A percentile compares a stretch with the other conserved stretches of the same genome.
Evolutionary conservation across 2,329 filamentous ascomycete species (phyloP).

Genomic region (Chrysoporthe austroafricana): DNA sequence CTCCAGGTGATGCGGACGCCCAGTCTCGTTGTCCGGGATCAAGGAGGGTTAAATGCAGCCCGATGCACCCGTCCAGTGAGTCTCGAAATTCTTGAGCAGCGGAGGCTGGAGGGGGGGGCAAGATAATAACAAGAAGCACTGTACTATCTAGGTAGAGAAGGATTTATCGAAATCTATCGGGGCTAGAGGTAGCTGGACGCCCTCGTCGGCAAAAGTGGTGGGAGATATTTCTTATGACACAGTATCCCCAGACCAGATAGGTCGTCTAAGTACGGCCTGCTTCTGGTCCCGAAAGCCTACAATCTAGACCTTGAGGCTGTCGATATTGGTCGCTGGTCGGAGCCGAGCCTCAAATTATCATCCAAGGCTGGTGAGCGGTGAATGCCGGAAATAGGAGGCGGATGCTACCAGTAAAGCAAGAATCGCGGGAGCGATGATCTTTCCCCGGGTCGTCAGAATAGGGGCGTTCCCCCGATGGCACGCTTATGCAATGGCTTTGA

Average conservation of each 20-base stretch:
- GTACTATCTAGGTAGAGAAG: too few relatives aligned
- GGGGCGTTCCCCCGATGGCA: not conserved
- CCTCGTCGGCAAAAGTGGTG: not conserved
- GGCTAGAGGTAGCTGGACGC: not conserved
- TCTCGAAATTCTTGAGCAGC: too few relatives aligned
- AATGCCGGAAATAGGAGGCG: conserved; percentile 8
- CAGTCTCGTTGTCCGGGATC: not conserved
- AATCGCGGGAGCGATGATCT: conserved; percentile 5
- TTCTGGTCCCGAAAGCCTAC: not conserved
- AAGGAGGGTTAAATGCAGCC: too few relatives aligned
- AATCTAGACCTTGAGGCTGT: not conserved
- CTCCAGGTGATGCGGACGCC: not conserved
- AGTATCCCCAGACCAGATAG: not conserved
- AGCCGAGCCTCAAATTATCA: not conserved
- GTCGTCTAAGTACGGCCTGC: not conserved
- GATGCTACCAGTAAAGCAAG: not conserved
- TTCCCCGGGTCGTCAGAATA: not conserved
- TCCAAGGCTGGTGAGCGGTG: not conserved
- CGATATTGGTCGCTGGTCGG: not conserved
- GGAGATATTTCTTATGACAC: not conserved
- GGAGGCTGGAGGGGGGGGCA: too few relatives aligned
- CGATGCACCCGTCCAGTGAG: too few relatives aligned
- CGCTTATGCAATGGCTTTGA: not conserved
- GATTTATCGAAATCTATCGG: too few relatives aligned
- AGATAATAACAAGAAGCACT: too few relatives aligned